Percentiles rank a stretch among this genome's conserved stretches.
Conservation (phyloP, 306 rosid species). For the Dalbergia cochinchinensis region DNA sequence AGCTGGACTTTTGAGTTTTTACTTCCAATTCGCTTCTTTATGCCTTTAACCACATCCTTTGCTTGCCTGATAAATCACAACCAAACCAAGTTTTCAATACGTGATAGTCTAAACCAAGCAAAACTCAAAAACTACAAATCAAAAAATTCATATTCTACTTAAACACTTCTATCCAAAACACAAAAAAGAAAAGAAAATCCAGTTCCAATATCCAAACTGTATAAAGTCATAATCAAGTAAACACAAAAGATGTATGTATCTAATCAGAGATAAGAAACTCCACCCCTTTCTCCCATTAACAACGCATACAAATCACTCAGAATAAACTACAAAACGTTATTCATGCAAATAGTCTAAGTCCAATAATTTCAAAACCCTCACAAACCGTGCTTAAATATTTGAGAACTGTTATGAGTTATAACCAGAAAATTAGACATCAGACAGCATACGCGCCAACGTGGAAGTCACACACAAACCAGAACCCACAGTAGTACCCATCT, state of each 20-base stretch:
- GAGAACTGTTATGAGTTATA: conserved; percentile 2
- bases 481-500: background rate
- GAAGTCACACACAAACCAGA: conserved; percentile 16
- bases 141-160: too few relatives aligned
- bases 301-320: conserved; percentile 3
- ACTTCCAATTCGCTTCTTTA: conserved; percentile 92
- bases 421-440: conserved; percentile 12
- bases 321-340: background rate
- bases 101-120: conserved; percentile 16
- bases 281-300: conserved; percentile 23
- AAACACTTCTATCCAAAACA: background rate
- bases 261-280: too few relatives aligned
- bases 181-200: background rate
- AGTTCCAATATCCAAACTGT: background rate
- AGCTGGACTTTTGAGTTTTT: conserved; percentile 90
- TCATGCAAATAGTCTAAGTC: background rate
- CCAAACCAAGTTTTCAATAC: conserved; percentile 44
- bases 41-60: conserved; percentile 83
- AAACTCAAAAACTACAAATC: conserved; percentile 5
- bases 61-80: conserved; percentile 76
- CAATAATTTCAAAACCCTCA: conserved; percentile 4
- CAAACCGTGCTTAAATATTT: background rate
- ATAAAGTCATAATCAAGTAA: background rate
- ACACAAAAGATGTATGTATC: background rate
- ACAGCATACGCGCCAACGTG: background rate